phyloP scores from a whole-genome alignment of 2,329 filamentous ascomycete genomes.

The Phyllosticta citrichinensis region DNA sequence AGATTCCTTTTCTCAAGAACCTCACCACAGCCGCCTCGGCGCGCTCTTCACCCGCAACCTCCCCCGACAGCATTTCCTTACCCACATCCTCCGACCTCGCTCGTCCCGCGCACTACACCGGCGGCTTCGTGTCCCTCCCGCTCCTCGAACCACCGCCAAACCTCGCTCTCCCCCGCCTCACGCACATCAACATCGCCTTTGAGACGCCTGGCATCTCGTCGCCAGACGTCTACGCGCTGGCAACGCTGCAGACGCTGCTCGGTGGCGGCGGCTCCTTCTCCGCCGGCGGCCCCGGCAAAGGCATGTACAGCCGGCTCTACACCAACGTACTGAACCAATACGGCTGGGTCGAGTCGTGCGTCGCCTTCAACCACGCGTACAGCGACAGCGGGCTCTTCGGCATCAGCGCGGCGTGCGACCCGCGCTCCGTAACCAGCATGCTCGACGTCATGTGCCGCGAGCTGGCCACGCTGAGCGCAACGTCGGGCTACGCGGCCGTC shows the following conservation, averaged over 20 bases:
- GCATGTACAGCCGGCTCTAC: constrained; percentile 97
- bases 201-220: constrained; percentile 86
- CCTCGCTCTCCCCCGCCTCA: constrained; percentile 69
- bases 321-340: constrained; percentile 97
- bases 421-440: constrained; percentile 69
- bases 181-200: constrained; percentile 91
- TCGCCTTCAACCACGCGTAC: constrained; percentile 96
- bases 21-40: constrained; percentile 63
- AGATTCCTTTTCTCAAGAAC: constrained; percentile 83
- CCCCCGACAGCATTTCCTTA: constrained; percentile 19
- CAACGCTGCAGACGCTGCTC: constrained; percentile 88
- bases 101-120: constrained; percentile 73
- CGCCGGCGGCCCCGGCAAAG: constrained; percentile 91
- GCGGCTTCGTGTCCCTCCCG: constrained; percentile 81
- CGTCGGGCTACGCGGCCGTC: constrained; percentile 63
- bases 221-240: constrained; percentile 90
- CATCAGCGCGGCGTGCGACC: constrained; percentile 77
- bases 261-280: constrained; percentile 95
- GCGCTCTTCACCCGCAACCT: constrained; percentile 12
- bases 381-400: constrained; percentile 93
- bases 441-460: constrained; percentile 93
- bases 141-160: constrained; percentile 67
- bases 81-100: constrained; percentile 22
- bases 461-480: constrained; percentile 65
- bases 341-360: constrained; percentile 92